These are phyloP conservation scores for Usnea hakonensis DNA, from an alignment of 495 filamentous ascomycete genomes.

Conservation along the genomic window DNA sequence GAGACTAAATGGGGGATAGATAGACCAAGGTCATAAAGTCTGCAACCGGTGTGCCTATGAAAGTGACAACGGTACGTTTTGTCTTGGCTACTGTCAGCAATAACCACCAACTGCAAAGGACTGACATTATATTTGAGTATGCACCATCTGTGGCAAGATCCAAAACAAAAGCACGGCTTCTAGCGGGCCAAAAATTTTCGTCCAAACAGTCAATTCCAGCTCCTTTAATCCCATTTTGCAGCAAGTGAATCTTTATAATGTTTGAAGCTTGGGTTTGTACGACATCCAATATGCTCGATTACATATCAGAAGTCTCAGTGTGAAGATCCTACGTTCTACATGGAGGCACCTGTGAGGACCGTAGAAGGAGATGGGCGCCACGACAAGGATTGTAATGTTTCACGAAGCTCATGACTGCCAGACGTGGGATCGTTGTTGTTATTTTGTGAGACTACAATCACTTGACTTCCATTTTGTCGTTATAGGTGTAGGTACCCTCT, in stretches of 20 bases:
- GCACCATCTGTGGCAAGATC: conserved; percentile 59
- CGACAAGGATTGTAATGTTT: too few relatives aligned
- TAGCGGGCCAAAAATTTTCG: conserved; percentile 55
- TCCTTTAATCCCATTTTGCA: not conserved
- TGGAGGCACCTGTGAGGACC: too few relatives aligned
- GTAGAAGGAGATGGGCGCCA: too few relatives aligned
- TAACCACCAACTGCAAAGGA: conserved; percentile 22
- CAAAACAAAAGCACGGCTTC: conserved; percentile 41
- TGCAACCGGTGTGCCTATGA: conserved; percentile 64
- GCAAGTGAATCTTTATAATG: not conserved
- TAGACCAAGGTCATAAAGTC: conserved; percentile 52
- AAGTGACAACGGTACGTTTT: conserved; percentile 44
- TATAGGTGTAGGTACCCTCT: too few relatives aligned
- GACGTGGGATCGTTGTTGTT: too few relatives aligned
- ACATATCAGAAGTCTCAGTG: too few relatives aligned
- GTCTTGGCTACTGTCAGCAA: conserved; percentile 3
- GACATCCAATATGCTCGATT: too few relatives aligned
- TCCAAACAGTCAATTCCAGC: conserved; percentile 42
- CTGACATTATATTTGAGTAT: conserved; percentile 35
- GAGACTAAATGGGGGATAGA: conserved; percentile 16
- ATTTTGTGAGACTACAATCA: too few relatives aligned
- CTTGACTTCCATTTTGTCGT: too few relatives aligned
- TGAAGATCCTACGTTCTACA: too few relatives aligned
- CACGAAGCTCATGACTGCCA: too few relatives aligned
- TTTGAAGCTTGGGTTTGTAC: not conserved